phyloP scores from a whole-genome alignment of 2,329 filamentous ascomycete genomes.

The Amphichorda felina region DNA sequence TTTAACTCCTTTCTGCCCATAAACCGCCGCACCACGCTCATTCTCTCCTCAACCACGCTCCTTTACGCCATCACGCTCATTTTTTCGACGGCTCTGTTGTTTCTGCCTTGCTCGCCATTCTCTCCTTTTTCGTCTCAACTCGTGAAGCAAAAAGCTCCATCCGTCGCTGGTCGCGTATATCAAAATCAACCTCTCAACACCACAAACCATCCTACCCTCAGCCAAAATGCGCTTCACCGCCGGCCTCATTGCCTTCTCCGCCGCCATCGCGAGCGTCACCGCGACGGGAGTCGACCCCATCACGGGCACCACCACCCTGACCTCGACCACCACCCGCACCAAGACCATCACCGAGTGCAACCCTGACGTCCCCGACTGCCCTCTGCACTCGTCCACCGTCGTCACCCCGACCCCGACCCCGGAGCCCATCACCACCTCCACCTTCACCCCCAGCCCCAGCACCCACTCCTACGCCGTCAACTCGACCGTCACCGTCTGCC shows the following conservation, averaged over 20 bases:
- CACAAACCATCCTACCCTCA: neutral
- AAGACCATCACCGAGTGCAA: slow-evolving; percentile 36
- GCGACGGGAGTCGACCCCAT: slow-evolving; percentile 18
- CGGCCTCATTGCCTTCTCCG: slow-evolving; percentile 21
- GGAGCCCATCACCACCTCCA: slow-evolving; percentile 19
- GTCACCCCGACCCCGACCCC: slow-evolving; percentile 6
- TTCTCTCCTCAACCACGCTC: no score
- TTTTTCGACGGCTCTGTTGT: no score
- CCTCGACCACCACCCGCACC: slow-evolving; percentile 30
- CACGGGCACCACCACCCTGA: slow-evolving; percentile 24
- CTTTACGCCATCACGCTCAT: no score
- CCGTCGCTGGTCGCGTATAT: neutral
- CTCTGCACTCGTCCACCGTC: slow-evolving; percentile 17
- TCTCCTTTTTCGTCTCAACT: no score
- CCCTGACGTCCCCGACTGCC: slow-evolving; percentile 30
- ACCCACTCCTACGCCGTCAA: slow-evolving; percentile 8
- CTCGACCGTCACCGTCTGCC: neutral
- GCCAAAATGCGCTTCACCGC: slow-evolving; percentile 33
- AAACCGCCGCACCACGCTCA: no score
- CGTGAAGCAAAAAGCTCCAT: no score
- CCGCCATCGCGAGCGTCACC: slow-evolving; percentile 27
- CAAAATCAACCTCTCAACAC: neutral
- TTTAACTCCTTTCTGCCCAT: no score
- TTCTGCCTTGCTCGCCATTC: no score
- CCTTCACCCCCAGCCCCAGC: slow-evolving; percentile 17